Base-by-base conservation (phyloP, 495 filamentous ascomycete species). In the Talaromyces borbonicus region DNA sequence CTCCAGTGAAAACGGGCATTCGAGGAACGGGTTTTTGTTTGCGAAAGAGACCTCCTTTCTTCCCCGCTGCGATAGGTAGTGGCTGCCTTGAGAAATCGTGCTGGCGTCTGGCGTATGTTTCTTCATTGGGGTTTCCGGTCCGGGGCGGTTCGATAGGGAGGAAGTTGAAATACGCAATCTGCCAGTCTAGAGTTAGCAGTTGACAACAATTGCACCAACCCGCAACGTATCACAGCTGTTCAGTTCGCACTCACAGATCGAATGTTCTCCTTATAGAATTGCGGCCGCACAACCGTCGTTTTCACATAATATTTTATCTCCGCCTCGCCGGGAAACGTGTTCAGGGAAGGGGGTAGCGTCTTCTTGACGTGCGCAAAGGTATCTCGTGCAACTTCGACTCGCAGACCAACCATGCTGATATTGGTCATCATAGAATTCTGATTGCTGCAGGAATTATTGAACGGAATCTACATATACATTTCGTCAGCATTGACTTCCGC, bases 281-380 rank as follows among this genome's bases (percentile, higher is more conserved):
- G 75, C 0, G 85, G 85, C 22, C 89, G 72, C 47, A 85, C 79
- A 2, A 97, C 79, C 0, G 92, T 98, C 9, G 80, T 88, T 58
- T 98, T 98, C 49, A 96, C 71, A 50, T 84, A 97, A 59, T 98
- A 98, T 52, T 79, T 77, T 46, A 98, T 90, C 60, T 90, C 88
- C 40, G 90, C 92, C 62, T 85, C 70, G 0, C 81, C 83, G 0
- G 84, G 81, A 50, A 93, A 85, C 2, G 85, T 86, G 38, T 75
- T 84, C 49, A 96, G 70, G 5, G 86, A 87, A 2, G 92, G 92
- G 5, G 92, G 92, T 11, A 98, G 73, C 0, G 89, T 93, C 57
- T 79, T 83, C 55, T 83, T 90, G 53, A 90, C 76, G 67, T 98
- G 92, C 4, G 67, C 61, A 41, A 61, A 63, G 4, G 69, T 62